Percentiles rank a stretch among this genome's conserved stretches.
Evolutionary conservation across 768 basidiomycete species (phyloP).

Genomic region (Candolleomyces eurysporus): DNA sequence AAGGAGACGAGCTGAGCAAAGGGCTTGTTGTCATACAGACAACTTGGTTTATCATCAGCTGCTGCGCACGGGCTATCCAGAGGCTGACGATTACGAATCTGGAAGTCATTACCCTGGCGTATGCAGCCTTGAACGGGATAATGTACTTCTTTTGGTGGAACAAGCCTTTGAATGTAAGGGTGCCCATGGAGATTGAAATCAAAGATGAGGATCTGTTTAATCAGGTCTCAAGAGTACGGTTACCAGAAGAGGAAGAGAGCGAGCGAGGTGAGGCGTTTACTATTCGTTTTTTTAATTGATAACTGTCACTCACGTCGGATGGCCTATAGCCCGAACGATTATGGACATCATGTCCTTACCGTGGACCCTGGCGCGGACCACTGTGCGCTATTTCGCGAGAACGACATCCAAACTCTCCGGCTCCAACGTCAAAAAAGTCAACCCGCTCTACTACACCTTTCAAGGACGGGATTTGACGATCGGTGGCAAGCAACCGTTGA

Average conservation of each 20-base stretch:
- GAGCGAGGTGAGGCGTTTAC: no score
- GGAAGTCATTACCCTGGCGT: conserved; percentile 10
- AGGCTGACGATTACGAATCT: background rate
- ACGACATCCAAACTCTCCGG: no score
- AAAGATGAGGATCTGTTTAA: background rate
- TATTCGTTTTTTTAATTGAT: no score
- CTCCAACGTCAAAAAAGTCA: no score
- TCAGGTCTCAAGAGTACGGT: background rate
- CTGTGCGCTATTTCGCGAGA: no score
- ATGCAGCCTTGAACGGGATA: conserved; percentile 4
- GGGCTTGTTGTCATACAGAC: conserved; percentile 7
- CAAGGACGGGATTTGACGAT: no score
- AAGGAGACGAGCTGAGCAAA: conserved; percentile 12
- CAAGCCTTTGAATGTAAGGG: conserved; percentile 9
- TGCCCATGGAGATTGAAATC: background rate
- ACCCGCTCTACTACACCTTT: no score
- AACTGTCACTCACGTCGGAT: no score
- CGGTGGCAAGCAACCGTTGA: background rate
- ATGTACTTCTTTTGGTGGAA: conserved; percentile 14
- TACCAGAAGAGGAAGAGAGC: no score
- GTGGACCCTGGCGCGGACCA: no score
- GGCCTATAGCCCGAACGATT: no score
- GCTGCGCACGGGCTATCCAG: background rate
- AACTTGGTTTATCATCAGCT: conserved; percentile 4
- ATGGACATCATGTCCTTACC: no score